Base-by-base conservation (phyloP, 139 green algal species). In the Volvox reticuliferus region DNA sequence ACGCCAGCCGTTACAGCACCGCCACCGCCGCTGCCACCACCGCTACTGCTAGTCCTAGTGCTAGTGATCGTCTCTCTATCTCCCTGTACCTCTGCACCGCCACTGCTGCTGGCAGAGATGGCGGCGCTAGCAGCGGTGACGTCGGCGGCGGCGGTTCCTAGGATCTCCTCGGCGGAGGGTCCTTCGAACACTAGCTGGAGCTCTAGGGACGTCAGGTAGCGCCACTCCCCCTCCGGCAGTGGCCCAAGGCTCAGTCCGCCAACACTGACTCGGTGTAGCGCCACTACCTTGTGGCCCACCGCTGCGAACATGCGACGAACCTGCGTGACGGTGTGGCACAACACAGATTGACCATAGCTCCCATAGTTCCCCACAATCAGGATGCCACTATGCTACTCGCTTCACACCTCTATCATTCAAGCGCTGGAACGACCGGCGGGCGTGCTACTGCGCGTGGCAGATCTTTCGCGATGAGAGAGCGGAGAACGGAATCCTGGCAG, bases 291-390 rank as follows among this genome's bases (percentile, higher is more conserved):
- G 30, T 92, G 71, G 12, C 93, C 95, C 0, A 96, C 22, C 0
- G 95, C 89, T 0, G 92, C 88, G 83, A 95, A 95, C 95, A 96
- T 96, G 67, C 93, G 91, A 14, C 93, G 91, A 16, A 96, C 91
- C 92, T 96, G 94, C 35, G 9, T 55, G 44, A 55, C 5, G 44
- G 9, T 9, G 44, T 55, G 44, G 44, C 44, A 55, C 44, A 9
- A 55, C 5, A 55, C 9, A n/a, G n/a, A n/a, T n/a, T n/a, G n/a
- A n/a, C n/a, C n/a, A n/a, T n/a, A n/a, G n/a, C n/a, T n/a, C n/a
- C n/a, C n/a, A n/a, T n/a, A n/a, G n/a, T n/a, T n/a, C n/a, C n/a
- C n/a, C n/a, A n/a, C n/a, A n/a, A n/a, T n/a, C n/a, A n/a, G n/a
- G n/a, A n/a, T n/a, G n/a, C n/a, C n/a, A n/a, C n/a, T n/a, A n/a